A percentile compares a stretch with the other conserved stretches of the same genome.
These are phyloP conservation scores for Puccinia horiana DNA, from an alignment of 1,284 basidiomycete genomes.

Conservation along the genomic window DNA sequence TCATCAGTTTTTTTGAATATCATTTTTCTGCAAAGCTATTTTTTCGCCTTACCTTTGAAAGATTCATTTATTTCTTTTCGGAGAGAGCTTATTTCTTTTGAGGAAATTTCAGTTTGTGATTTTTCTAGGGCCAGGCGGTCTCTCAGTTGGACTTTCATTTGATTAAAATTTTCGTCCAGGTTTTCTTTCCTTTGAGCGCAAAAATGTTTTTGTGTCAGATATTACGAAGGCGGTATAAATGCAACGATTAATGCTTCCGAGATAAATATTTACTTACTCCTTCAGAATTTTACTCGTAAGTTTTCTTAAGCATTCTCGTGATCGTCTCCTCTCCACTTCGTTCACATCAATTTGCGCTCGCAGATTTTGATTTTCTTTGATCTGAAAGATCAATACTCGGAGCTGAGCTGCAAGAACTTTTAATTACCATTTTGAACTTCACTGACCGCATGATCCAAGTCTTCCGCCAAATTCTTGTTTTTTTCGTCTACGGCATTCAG, in stretches of 20 bases:
- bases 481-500: constrained; percentile 1
- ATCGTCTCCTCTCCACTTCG: constrained; percentile 9
- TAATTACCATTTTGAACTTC: neutral
- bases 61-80: constrained; percentile 33
- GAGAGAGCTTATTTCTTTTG: constrained; percentile 16
- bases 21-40: neutral
- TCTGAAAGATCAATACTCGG: neutral
- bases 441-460: constrained; percentile 14
- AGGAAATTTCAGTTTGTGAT: neutral
- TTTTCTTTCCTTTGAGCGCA: constrained; percentile 8
- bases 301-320: neutral
- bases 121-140: constrained; percentile 14
- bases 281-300: neutral
- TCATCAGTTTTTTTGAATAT: too few species aligned
- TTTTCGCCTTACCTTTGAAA: constrained; percentile 23
- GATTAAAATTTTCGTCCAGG: constrained; percentile 12
- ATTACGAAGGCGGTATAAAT: neutral
- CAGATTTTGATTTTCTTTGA: constrained; percentile 18
- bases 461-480: constrained; percentile 12
- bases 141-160: constrained; percentile 19
- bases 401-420: neutral
- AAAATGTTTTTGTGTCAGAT: neutral
- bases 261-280: neutral
- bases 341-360: constrained; percentile 5
- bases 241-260: neutral